Conservation (phyloP, 2,329 filamentous ascomycete genomes). For the Stagonosporopsis tanaceti region DNA sequence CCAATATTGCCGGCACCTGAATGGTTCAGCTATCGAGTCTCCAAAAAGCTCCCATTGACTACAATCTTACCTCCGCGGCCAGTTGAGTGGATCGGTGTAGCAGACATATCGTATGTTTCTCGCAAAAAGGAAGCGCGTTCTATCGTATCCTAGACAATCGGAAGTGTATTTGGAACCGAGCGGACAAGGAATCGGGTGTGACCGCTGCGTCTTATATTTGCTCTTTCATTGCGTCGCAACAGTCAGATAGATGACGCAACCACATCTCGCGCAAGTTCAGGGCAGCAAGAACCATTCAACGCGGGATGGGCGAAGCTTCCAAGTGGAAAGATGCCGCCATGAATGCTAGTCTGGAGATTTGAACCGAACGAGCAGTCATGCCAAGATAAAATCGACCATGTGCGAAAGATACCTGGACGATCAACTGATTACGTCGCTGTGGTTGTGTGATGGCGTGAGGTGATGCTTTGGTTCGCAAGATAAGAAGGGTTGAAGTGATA, state of each 20-base stretch:
- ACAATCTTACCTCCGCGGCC: slow-evolving; percentile 62
- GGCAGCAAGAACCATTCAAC: slow-evolving; percentile 24
- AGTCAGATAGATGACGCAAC: slow-evolving; percentile 43
- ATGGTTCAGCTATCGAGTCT: slow-evolving; percentile 15
- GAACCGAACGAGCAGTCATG: slow-evolving; percentile 26
- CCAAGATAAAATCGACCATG: slow-evolving; percentile 32
- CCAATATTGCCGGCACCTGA: slow-evolving; percentile 67
- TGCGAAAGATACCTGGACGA: slow-evolving; percentile 19
- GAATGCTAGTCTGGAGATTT: slow-evolving; percentile 17
- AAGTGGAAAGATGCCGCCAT: slow-evolving; percentile 27
- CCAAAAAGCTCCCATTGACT: neutral
- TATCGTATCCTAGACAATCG: slow-evolving; percentile 3
- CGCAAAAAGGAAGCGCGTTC: slow-evolving; percentile 22
- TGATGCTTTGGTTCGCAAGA: slow-evolving; percentile 43
- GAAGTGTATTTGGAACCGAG: slow-evolving; percentile 19
- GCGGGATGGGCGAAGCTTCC: slow-evolving; percentile 39
- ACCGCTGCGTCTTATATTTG: slow-evolving; percentile 42
- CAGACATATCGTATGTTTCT: slow-evolving; percentile 34
- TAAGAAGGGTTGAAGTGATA: slow-evolving; percentile 36
- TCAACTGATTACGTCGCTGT: slow-evolving; percentile 23
- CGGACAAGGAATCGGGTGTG: slow-evolving; percentile 14
- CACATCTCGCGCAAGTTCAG: slow-evolving; percentile 19
- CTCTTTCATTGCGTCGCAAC: slow-evolving; percentile 32
- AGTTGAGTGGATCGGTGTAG: slow-evolving; percentile 59
- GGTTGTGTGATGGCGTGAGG: slow-evolving; percentile 45